These are phyloP conservation scores for Wallemia mellicola DNA, from an alignment of 1,284 basidiomycete species.

Conservation along the genomic window DNA sequence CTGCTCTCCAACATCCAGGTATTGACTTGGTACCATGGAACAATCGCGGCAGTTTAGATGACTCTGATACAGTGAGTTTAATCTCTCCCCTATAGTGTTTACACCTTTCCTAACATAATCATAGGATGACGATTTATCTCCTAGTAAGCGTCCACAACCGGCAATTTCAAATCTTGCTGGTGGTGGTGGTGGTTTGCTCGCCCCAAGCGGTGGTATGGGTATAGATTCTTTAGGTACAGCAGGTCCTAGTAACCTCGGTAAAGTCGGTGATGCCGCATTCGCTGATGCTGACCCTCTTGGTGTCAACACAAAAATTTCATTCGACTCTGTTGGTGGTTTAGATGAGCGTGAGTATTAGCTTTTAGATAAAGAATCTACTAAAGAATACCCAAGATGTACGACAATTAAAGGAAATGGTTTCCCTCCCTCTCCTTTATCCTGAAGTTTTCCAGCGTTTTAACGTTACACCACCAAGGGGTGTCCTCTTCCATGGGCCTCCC, in stretches of 20 bases:
- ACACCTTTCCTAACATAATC: conserved; percentile 1
- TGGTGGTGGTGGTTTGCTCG: background rate
- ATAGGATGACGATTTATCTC: conserved; percentile 3
- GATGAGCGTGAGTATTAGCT: conserved; percentile 43
- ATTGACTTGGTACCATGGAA: conserved; percentile 3
- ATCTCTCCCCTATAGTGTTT: conserved; percentile 1
- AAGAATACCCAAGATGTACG: conserved; percentile 41
- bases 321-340: conserved; percentile 88
- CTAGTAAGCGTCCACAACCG: conserved; percentile 3
- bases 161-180: conserved; percentile 4
- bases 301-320: conserved; percentile 74
- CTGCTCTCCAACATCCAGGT: conserved; percentile 3
- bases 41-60: background rate
- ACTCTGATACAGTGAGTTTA: conserved; percentile 4
- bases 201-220: conserved; percentile 14
- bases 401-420: conserved; percentile 93
- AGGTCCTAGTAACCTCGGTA: conserved; percentile 33
- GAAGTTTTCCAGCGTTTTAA: conserved; percentile 90
- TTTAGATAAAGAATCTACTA: background rate
- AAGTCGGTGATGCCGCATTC: conserved; percentile 47
- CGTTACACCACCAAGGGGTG: conserved; percentile 82
- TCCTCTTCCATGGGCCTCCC: conserved; percentile 86
- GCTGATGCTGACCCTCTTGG: conserved; percentile 91
- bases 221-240: conserved; percentile 22
- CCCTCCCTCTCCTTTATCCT: conserved; percentile 78